Evolutionary conservation across 2,329 filamentous ascomycete species (phyloP).

Genomic region (Cladorrhinum sp.): DNA sequence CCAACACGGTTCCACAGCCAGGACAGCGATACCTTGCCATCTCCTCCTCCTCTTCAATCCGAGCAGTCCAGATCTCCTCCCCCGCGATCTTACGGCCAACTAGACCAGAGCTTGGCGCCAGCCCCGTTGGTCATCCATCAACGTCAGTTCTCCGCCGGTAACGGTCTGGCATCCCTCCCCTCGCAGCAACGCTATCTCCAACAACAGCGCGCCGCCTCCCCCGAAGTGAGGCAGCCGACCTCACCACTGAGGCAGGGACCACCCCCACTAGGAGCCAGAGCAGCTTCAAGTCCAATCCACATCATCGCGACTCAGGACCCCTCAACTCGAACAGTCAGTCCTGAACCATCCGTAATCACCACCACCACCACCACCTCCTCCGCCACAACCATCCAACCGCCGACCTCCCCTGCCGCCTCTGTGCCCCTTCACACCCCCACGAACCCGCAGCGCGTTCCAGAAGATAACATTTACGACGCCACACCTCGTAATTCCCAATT

Average conservation of each 20-base stretch:
- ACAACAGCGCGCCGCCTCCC: slow-evolving; percentile 15
- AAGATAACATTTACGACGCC: slow-evolving; percentile 35
- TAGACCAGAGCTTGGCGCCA: not conserved
- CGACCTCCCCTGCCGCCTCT: not conserved
- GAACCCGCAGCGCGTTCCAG: slow-evolving; percentile 18
- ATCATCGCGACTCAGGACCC: not conserved
- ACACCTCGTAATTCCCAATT: slow-evolving; percentile 31
- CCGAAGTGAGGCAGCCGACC: slow-evolving; percentile 14
- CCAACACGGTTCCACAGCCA: slow-evolving; percentile 10
- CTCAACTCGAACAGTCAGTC: slow-evolving; percentile 21
- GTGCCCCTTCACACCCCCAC: slow-evolving; percentile 11
- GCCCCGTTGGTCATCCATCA: slow-evolving; percentile 1
- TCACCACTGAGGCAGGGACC: not conserved
- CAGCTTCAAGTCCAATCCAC: not conserved
- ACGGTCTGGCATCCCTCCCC: slow-evolving; percentile 21
- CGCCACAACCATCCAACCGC: not conserved
- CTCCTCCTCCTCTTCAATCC: slow-evolving; percentile 10
- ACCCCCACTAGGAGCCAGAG: not conserved
- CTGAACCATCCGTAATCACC: slow-evolving; percentile 21
- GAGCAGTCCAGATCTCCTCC: slow-evolving; percentile 21
- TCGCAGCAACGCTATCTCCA: slow-evolving; percentile 15
- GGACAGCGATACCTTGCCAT: slow-evolving; percentile 12
- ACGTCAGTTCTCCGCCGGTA: slow-evolving; percentile 11
- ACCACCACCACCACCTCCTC: too few relatives aligned
- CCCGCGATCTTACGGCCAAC: not conserved